A percentile compares a stretch with the other conserved stretches of the same genome.
Conservation (phyloP, 176 grass and related monocot genomes). For the Ensete glaucum region DNA sequence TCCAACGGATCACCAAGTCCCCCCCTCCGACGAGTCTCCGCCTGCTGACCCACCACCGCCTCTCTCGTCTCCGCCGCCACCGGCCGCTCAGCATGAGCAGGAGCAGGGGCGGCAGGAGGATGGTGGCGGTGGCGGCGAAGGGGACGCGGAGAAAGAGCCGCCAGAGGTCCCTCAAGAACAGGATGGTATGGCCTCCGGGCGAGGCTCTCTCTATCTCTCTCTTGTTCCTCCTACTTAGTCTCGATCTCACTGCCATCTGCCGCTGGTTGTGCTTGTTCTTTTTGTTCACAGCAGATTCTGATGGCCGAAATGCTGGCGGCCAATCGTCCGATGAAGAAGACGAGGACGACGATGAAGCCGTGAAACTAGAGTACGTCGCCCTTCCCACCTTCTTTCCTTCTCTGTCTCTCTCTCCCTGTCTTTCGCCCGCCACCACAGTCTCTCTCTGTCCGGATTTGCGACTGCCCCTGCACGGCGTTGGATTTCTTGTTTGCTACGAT, state of each 20-base stretch:
- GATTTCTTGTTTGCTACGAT: neutral
- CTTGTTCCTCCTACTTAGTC: neutral
- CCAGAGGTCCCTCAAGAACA: neutral
- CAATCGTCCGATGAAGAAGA: neutral
- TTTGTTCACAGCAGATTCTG: neutral
- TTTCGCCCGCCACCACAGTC: neutral
- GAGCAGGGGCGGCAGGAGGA: neutral
- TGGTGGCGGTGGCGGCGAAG: neutral
- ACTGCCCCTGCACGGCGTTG: neutral
- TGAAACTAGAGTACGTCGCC: neutral
- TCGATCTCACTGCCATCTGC: neutral
- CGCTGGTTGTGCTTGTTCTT: neutral
- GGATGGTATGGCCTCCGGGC: neutral
- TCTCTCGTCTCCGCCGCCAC: neutral
- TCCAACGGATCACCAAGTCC: neutral
- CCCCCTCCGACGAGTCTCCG: neutral
- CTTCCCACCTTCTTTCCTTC: neutral
- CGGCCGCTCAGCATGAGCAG: neutral
- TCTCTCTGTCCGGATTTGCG: neutral
- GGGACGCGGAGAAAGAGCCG: neutral
- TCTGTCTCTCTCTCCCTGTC: neutral
- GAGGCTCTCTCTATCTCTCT: neutral
- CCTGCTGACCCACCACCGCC: neutral
- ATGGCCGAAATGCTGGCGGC: neutral
- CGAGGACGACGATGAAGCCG: neutral